Base-by-base conservation (phyloP, 495 filamentous ascomycete genomes). In the Xanthoparmelia taractica region DNA sequence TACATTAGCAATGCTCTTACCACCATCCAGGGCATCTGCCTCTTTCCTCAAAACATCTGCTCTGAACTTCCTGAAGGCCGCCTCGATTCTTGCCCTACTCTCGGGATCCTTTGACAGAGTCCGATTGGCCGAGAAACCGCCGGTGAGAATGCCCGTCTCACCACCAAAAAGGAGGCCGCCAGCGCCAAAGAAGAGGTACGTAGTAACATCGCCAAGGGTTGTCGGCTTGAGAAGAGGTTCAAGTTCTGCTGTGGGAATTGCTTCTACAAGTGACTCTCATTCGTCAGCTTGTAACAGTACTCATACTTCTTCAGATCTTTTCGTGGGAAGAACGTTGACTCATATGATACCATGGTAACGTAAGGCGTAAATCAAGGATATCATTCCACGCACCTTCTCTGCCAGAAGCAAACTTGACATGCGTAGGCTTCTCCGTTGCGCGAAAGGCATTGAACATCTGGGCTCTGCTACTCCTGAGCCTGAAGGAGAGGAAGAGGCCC, bases 121-220 rank as follows among this genome's bases (percentile, higher is more conserved):
- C 25, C 80, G 71, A 38, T 77, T 76, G 13, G 80, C 85, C 10
- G 77, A 74, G 15, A 75, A 74, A 0, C 78, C 76, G 4, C 87
- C 87, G 0, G 76, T 78, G 47, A 86, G 66, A 38, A 87, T 71
- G 0, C 87, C 86, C 68, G 69, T 69, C 70, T 89, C 86, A 29
- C 86, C 86, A 36, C 86, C 85, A 15, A 89, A 58, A 56, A 90
- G 83, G 11, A 86, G 63, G 0, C 86, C 85, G 45, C 84, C 85
- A 2, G 78, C 63, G 18, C 78, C 77, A 37, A 87, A 85, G 69
- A 88, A 83, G 69, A 80, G 75, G 65, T 86, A 87, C 0, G 86
- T 83, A 17, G 82, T 82, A 37, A 84, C 66, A 62, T 89, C 86
- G 23, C 85, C 85, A 43, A 82, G 69, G 0, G 74, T 72, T 5